Evolutionary conservation across 2,329 filamentous ascomycete genomes (phyloP), one percentile per base, ranked within the genome.

Genomic region (Dothideomycetes sp.): DNA sequence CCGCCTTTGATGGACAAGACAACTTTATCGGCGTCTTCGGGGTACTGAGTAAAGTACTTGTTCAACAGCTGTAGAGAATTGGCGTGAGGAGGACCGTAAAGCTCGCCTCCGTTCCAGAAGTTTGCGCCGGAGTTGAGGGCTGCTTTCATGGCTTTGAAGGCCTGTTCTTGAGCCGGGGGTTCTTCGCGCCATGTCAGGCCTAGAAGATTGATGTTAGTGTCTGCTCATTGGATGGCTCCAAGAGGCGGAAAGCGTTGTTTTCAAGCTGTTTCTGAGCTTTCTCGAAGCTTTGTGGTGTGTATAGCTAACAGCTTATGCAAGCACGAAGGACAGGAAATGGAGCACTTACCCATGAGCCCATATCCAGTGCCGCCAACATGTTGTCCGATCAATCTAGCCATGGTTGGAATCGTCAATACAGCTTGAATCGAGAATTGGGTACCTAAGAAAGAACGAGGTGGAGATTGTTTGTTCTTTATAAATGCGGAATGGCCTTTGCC

Each of bases 1-100:
- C 65, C 68, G 8, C 69, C 67, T 49, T 73, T 73, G 57, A 73
- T 66, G n/a, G 58, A 65, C 13, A 74, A 47, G 8, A 69, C 63
- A n/a, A 73, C 62, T 47, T 70, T 69, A 20, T 62, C 53, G 0
- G 65, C 67, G 48, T 73, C 68, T 24, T 62, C 62, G 5, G 70
- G 70, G 46, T 73, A 68, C 48, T 67, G 63, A 18, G 60, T 61
- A 49, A 73, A 74, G 52, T 73, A 73, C 35, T 63, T 64, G 16
- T 64, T 62, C 17, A 74, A 59, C 5, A 73, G 55, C 22, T 69
- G 63, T 1, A 73, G 58, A 9, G 61, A 65, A 51, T 70, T 73
- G 46, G 55, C 56, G 23, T 67, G 59, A 1, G 64, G 58, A 0
- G 60, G 54, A 10, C 68, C 68, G 50, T 71, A 71, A 41, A 71